Evolutionary conservation across 768 basidiomycete species (phyloP), one percentile per base, ranked within the genome.

Genomic region (Suillus subluteus): DNA sequence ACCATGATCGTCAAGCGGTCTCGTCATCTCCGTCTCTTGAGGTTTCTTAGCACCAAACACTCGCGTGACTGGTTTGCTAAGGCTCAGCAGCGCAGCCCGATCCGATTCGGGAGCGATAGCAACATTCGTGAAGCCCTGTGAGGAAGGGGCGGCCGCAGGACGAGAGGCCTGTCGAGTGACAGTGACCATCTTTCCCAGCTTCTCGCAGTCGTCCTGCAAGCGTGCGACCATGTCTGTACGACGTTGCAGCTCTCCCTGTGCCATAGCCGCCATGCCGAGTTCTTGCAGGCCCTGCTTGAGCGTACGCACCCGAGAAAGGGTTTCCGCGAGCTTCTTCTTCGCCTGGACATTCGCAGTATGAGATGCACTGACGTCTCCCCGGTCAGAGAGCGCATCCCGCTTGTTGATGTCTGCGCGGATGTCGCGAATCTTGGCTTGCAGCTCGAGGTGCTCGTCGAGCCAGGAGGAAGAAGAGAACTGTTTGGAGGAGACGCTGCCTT

Each of bases 131-230:
- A 73, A 75, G 2, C 70, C 71, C 11, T 59, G 54, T 11, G 80
- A 71, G 12, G 79, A 74, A 0, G 80, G 76, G 48, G 71, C 52
- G 62, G 74, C 38, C 64, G 76, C 68, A 48, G 73, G 70, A 65
- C 84, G 82, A 50, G 82, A 82, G 35, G 78, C 82, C 71, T 86
- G 87, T 66, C 86, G 86, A 38, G 86, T 90, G 56, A 92, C 87
- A 41, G 92, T 91, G 50, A 95, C 90, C 84, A 97, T 93, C 82
- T 88, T 88, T 46, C 88, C 87, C 66, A 98, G 82, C 81, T 91
- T 93, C 81, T 92, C 92, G 80, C 93, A 91, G 75, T 98, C 96
- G 74, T 96, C 95, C 78, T 92, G 91, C 70, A 98, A 81, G 66
- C 91, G 84, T 64, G 90, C 91, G 62, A 96, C 88, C 89, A 98